Evolutionary conservation across 83 land plant genomes (phyloP).

Genomic region (Picea abies): DNA sequence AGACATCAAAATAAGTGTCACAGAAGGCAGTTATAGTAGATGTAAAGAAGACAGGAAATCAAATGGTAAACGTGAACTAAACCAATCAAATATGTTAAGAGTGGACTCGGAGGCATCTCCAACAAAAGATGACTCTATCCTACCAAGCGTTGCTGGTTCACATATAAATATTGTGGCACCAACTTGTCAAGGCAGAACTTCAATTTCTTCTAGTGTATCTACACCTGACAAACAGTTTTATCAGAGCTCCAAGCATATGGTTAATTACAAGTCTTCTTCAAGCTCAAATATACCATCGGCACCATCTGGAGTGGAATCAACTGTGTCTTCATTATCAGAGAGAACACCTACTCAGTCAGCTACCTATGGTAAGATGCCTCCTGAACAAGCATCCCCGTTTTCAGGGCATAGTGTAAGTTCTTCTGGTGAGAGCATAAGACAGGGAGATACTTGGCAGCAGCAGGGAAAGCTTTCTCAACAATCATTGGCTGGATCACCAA

Average conservation of each 20-base stretch:
- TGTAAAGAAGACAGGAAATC: conserved; percentile 13
- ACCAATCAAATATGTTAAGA: background rate
- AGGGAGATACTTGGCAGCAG: conserved; percentile 9
- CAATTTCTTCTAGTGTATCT: background rate
- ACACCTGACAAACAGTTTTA: background rate
- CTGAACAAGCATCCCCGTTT: background rate
- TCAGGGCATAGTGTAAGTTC: background rate
- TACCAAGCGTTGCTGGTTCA: background rate
- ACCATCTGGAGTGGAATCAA: background rate
- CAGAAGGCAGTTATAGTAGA: conserved; percentile 12
- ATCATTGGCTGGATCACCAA: background rate
- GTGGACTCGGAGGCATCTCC: conserved; percentile 13
- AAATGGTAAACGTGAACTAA: background rate
- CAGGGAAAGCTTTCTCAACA: conserved; percentile 2
- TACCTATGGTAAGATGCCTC: conserved; percentile 2
- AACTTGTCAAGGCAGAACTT: background rate
- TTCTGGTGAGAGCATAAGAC: background rate
- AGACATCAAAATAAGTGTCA: conserved; percentile 1
- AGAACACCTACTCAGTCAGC: background rate
- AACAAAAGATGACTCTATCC: background rate
- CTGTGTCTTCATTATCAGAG: conserved; percentile 10
- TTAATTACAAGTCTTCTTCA: conserved; percentile 6
- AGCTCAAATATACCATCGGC: background rate
- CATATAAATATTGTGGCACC: background rate
- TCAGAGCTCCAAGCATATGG: conserved; percentile 8